These are phyloP conservation scores for Geotrichum aggregatum DNA, from an alignment of 1,139 yeast species.

Conservation along the genomic window DNA sequence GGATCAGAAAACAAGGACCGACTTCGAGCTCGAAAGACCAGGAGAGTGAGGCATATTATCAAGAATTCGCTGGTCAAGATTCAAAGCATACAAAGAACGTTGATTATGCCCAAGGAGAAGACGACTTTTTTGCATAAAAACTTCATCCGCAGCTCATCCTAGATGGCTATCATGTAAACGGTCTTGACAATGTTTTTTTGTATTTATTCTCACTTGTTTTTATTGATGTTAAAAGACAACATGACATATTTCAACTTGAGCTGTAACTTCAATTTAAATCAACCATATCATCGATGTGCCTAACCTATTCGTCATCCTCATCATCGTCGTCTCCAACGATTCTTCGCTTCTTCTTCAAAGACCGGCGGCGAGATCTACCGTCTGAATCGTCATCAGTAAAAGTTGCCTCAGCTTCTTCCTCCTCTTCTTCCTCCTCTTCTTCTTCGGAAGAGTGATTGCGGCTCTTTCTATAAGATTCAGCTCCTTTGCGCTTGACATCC, in stretches of 20 bases:
- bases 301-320: slow-evolving; percentile 31
- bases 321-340: slow-evolving; percentile 58
- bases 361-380: slow-evolving; percentile 15
- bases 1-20: slow-evolving; percentile 14
- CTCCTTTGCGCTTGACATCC: slow-evolving; percentile 56
- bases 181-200: not conserved
- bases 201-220: not conserved
- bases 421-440: slow-evolving; percentile 38
- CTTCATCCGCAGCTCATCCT: not conserved
- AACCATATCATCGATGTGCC: not conserved
- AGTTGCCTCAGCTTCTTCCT: slow-evolving; percentile 38
- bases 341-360: slow-evolving; percentile 33
- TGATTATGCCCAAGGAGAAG: slow-evolving; percentile 12
- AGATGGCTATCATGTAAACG: not conserved
- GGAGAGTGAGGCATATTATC: slow-evolving; percentile 5
- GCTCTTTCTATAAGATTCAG: slow-evolving; percentile 44
- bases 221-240: not conserved
- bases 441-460: slow-evolving; percentile 34
- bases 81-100: slow-evolving; percentile 12
- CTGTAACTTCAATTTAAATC: not conserved
- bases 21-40: not conserved
- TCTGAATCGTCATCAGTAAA: slow-evolving; percentile 17
- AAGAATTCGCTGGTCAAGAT: slow-evolving; percentile 5
- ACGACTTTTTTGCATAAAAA: slow-evolving; percentile 19
- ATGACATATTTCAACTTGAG: no score